Evolutionary conservation across 108 stramenopile genomes (phyloP).

Genomic region (Stephanodiscus triporus): DNA sequence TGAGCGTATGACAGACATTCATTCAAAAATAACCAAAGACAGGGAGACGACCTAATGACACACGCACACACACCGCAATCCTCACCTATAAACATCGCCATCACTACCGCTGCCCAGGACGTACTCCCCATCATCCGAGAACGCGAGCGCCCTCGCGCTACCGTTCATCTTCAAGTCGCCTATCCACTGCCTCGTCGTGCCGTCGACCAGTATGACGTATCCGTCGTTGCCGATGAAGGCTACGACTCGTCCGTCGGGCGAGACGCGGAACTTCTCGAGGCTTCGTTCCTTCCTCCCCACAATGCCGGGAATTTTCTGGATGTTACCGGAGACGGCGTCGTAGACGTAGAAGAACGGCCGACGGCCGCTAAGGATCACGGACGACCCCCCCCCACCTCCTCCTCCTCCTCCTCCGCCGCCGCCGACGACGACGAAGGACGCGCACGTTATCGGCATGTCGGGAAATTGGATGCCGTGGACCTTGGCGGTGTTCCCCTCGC

Average conservation of each 20-base stretch:
- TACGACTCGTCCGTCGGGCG: conserved; percentile 81
- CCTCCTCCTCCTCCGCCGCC: no score
- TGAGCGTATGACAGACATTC: background rate
- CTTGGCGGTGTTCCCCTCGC: conserved; percentile 44
- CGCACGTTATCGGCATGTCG: conserved; percentile 89
- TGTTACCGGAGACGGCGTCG: conserved; percentile 85
- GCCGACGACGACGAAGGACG: conserved; percentile 82
- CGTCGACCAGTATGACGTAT: conserved; percentile 87
- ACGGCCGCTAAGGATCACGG: conserved; percentile 86
- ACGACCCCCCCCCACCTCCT: no score
- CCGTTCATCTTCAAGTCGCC: conserved; percentile 93
- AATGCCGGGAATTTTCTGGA: conserved; percentile 68
- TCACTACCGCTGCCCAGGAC: conserved; percentile 93
- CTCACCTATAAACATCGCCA: conserved; percentile 90
- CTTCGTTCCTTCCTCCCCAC: conserved; percentile 81
- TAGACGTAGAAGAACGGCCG: conserved; percentile 93
- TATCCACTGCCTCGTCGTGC: conserved; percentile 83
- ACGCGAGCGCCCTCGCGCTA: conserved; percentile 81
- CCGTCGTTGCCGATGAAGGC: conserved; percentile 95
- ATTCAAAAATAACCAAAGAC: conserved; percentile 2
- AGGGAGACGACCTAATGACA: no score
- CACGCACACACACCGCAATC: conserved; percentile 1
- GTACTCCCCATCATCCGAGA: conserved; percentile 78
- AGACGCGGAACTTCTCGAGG: conserved; percentile 82
- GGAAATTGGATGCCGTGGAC: conserved; percentile 92